phyloP scores from a whole-genome alignment of 2,329 filamentous ascomycete genomes.

The Fusarium sp. region DNA sequence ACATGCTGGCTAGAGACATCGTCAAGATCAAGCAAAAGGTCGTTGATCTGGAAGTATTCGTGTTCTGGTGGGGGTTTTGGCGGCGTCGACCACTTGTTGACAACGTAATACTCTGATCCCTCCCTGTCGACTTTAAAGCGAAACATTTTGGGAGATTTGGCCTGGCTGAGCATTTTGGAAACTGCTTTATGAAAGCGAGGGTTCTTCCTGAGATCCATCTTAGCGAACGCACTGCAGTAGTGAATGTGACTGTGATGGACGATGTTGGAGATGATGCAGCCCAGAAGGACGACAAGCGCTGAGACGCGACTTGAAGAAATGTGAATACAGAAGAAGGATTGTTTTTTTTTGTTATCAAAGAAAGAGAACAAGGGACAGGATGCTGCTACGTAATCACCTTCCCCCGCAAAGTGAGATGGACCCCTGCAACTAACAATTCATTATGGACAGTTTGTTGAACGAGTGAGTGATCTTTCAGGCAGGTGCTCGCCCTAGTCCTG shows the following conservation, averaged over 20 bases:
- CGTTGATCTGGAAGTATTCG: conserved; percentile 55
- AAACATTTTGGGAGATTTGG: conserved; percentile 41
- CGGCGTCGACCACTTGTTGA: conserved; percentile 31
- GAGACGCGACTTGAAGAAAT: background rate
- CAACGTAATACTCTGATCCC: conserved; percentile 45
- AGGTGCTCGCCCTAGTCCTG: conserved; percentile 13
- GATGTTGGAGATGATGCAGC: background rate
- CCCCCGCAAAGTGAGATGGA: conserved; percentile 33
- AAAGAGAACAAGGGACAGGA: background rate
- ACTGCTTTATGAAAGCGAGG: conserved; percentile 17
- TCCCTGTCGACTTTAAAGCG: conserved; percentile 18
- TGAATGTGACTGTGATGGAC: background rate
- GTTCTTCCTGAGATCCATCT: conserved; percentile 20
- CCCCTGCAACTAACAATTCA: conserved; percentile 20
- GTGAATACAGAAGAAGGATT: background rate
- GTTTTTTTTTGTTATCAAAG: background rate
- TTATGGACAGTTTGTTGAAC: background rate
- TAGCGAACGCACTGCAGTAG: conserved; percentile 1
- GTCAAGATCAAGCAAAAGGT: conserved; percentile 64
- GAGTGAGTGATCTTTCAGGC: conserved; percentile 14
- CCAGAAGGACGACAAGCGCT: background rate
- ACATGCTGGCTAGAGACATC: conserved; percentile 58
- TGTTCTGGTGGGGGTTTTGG: conserved; percentile 25
- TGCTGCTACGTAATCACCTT: conserved; percentile 22
- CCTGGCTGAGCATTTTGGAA: background rate